Base-by-base conservation (phyloP, 2,329 filamentous ascomycete species). In the Didymella lethalis region DNA sequence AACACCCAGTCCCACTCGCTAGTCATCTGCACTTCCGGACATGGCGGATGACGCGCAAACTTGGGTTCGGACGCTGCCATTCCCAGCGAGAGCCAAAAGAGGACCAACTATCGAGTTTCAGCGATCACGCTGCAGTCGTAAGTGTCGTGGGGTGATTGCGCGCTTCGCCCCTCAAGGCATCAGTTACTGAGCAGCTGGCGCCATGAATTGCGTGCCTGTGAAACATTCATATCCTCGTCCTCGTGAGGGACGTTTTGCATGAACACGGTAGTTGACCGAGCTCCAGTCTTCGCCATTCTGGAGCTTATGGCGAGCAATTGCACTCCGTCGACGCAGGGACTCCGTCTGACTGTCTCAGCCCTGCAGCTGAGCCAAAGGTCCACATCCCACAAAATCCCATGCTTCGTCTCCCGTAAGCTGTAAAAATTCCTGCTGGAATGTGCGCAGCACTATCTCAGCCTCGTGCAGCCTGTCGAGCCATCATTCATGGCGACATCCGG, bases 11-110 rank as follows among this genome's bases (percentile, higher is more conserved):
- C 43, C 29, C 38, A 58, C 48, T 52, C 60, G 59, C 68, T 70
- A 67, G 73, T 75, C 73, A 74, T 69, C 72, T 71, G 72, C 61
- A 59, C 64, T 64, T 65, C 67, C 69, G 65, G 72, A 65, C 71
- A 72, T 64, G 67, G 66, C 65, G 61, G 59, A 65, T 71, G 65
- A 65, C 58, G 61, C 64, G 65, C 64, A 60, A 67, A 69, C 69
- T 64, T 71, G 70, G 64, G 67, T 73, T 73, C 67, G 63, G 49
- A 60, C 57, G 40, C 67, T 69, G 64, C 69, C 69, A 65, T 54
- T 62, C 63, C 61, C 31, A 64, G 62, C 48, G 64, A 58, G 48
- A 20, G 48, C 58, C 57, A 34, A 64, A 66, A 64, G 46, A 53
- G 57, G 51, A 53, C 54, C 43, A 60, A 54, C 63, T 64, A 67